Base-by-base conservation (phyloP, 2,329 filamentous ascomycete genomes). In the Seiridium cupressi region DNA sequence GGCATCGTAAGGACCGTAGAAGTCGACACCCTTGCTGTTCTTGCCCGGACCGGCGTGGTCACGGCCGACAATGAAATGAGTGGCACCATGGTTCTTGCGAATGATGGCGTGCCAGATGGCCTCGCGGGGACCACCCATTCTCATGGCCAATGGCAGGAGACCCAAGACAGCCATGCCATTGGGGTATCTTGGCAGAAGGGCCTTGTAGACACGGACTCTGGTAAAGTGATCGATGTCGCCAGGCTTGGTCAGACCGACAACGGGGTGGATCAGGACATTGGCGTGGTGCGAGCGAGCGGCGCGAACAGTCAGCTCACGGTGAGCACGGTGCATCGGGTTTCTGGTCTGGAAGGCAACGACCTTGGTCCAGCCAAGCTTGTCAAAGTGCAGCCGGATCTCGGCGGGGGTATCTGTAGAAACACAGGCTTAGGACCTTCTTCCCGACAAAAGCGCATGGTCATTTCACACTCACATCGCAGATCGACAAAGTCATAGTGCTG, bases 201-300 rank as follows among this genome's bases (percentile, higher is more conserved):
- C 94, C 85, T 98, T 92, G 87, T 99, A 99, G 72, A 97, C 95
- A 73, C 95, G 93, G 70, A 99, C 95, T 76, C 95, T 92, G 71
- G 95, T 99, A 83, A 99, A 99, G 85, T 99, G 95, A 80, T 99
- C 95, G 74, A 99, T 99, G 78, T 99, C 95, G 76, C 95, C 95
- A 61, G 95, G 95, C 85, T 99, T 99, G 76, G 95, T 99, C 72
- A 99, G 86, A 74, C 95, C 95, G 66, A 99, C 95, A 65, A 99
- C 95, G 63, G 95, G 95, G 83, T 99, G 95, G 77, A 99, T 99
- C 72, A 99, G 90, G 68, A 99, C 95, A 76, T 99, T 99, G 76
- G 95, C 95, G 78, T 97, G 93, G 78, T 96, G 92, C 60, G 91
- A 91, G 71, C 95, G 94, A 66, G 95, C 95, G 68, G 95, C 95